Percentiles rank a stretch among this genome's conserved stretches.
These are phyloP conservation scores for Pichia sp. DNA, from an alignment of 1,139 yeast genomes.

Conservation along the genomic window DNA sequence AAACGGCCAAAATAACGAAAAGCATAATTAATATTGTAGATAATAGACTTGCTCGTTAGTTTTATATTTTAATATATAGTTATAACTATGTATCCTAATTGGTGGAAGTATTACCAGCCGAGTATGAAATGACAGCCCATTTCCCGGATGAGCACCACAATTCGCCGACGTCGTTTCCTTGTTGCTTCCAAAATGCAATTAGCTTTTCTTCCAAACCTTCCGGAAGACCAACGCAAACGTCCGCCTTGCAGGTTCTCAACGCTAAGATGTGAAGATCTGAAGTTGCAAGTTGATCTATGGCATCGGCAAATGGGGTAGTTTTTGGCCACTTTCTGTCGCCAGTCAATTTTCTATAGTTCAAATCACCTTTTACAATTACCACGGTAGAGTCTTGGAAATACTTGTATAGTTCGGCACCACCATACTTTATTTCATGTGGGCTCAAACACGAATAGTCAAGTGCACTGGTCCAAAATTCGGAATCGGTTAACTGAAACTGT, in stretches of 20 bases:
- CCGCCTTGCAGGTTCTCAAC: conserved; percentile 92
- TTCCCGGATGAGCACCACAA: conserved; percentile 88
- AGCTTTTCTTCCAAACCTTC: conserved; percentile 70
- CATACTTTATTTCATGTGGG: conserved; percentile 48
- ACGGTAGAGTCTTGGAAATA: conserved; percentile 54
- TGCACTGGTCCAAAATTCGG: conserved; percentile 83
- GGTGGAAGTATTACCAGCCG: conserved; percentile 28
- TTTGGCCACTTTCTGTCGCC: conserved; percentile 88
- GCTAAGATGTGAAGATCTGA: conserved; percentile 63
- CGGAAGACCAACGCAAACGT: conserved; percentile 84
- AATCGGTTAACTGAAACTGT: conserved; percentile 52
- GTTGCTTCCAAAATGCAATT: conserved; percentile 49
- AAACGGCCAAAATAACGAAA: conserved; percentile 35
- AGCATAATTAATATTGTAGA: background rate
- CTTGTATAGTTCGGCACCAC: conserved; percentile 53
- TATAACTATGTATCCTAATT: background rate
- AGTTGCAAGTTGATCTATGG: conserved; percentile 64
- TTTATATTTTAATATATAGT: background rate
- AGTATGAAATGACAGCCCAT: conserved; percentile 80
- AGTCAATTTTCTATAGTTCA: conserved; percentile 89
- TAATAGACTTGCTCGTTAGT: background rate
- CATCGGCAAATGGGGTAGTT: conserved; percentile 65
- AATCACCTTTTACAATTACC: conserved; percentile 88
- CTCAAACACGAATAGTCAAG: conserved; percentile 66
- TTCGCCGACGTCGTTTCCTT: conserved; percentile 60